Conservation (phyloP, 352 stramenopile genomes). For the Halophytophthora batemanensis region DNA sequence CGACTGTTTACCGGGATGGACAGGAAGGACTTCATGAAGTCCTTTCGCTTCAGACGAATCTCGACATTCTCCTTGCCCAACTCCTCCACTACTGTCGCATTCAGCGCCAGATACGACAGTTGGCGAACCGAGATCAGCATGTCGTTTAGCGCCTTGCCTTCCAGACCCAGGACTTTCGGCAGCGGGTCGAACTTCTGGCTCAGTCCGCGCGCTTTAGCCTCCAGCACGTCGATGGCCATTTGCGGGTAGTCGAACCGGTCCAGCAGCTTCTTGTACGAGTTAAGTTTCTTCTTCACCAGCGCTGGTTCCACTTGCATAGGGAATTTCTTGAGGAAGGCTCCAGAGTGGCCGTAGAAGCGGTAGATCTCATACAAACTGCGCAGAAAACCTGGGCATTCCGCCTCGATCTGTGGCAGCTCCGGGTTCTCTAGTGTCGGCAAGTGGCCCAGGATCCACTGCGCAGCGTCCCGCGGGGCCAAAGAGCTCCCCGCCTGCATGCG, state of each 20-base stretch:
- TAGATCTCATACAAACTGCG: constrained; percentile 70
- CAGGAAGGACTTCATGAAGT: constrained; percentile 35
- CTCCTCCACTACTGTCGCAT: constrained; percentile 41
- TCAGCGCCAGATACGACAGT: constrained; percentile 56
- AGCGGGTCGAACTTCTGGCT: constrained; percentile 61
- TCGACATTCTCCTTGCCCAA: constrained; percentile 16
- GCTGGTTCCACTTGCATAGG: constrained; percentile 30
- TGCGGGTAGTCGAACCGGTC: constrained; percentile 53
- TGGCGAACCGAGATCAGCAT: constrained; percentile 36
- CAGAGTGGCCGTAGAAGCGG: constrained; percentile 63
- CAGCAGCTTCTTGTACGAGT: constrained; percentile 55
- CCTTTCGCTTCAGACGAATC: constrained; percentile 22
- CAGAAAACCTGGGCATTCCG: constrained; percentile 39
- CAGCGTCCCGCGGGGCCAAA: constrained; percentile 46
- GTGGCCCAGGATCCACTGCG: constrained; percentile 53
- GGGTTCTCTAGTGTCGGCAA: constrained; percentile 61
- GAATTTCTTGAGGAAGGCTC: constrained; percentile 47
- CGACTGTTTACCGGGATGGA: constrained; percentile 25
- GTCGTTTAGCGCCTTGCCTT: constrained; percentile 33
- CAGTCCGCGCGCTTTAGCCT: constrained; percentile 37
- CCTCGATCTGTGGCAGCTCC: constrained; percentile 40
- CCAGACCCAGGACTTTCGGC: constrained; percentile 14
- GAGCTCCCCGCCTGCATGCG: constrained; percentile 28
- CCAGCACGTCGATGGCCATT: constrained; percentile 66
- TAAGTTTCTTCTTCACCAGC: constrained; percentile 41